These are phyloP conservation scores for Grigorovia humatica DNA, from an alignment of 805 yeast genomes.

Conservation along the genomic window DNA sequence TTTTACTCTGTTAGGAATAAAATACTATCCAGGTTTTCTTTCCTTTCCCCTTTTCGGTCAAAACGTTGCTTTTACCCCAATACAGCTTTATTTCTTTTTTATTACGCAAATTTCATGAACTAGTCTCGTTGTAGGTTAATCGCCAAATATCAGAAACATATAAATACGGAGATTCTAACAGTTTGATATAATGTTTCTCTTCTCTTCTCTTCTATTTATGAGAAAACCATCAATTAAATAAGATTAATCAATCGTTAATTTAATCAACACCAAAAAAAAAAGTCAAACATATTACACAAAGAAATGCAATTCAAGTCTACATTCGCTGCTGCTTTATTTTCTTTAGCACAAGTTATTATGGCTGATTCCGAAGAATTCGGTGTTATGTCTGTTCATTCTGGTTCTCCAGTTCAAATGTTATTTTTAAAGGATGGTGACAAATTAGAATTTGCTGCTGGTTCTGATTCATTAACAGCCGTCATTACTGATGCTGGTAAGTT, in stretches of 20 bases:
- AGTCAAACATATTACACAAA: background rate
- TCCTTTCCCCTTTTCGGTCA: background rate
- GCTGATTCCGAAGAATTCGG: slow-evolving; percentile 32
- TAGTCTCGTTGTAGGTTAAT: too few relatives aligned
- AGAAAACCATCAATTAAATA: background rate
- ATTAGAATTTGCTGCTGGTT: slow-evolving; percentile 11
- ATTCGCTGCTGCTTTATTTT: slow-evolving; percentile 17
- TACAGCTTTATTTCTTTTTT: background rate
- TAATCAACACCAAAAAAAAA: background rate
- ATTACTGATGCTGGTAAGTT: slow-evolving; percentile 29
- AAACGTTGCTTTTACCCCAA: background rate
- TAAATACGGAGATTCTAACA: background rate
- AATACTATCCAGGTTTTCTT: too few relatives aligned
- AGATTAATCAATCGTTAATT: background rate
- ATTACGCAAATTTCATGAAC: background rate
- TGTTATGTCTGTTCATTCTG: slow-evolving; percentile 27
- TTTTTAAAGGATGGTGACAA: slow-evolving; percentile 5
- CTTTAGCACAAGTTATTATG: slow-evolving; percentile 24
- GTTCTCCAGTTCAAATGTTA: slow-evolving; percentile 10
- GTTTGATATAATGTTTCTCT: background rate
- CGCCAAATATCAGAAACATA: background rate
- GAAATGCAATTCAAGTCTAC: background rate
- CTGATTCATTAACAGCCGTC: slow-evolving; percentile 10
- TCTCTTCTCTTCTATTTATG: background rate
- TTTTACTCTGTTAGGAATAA: background rate